phyloP scores from a whole-genome alignment of 2,329 filamentous ascomycete species.

The Penicillium sp. region DNA sequence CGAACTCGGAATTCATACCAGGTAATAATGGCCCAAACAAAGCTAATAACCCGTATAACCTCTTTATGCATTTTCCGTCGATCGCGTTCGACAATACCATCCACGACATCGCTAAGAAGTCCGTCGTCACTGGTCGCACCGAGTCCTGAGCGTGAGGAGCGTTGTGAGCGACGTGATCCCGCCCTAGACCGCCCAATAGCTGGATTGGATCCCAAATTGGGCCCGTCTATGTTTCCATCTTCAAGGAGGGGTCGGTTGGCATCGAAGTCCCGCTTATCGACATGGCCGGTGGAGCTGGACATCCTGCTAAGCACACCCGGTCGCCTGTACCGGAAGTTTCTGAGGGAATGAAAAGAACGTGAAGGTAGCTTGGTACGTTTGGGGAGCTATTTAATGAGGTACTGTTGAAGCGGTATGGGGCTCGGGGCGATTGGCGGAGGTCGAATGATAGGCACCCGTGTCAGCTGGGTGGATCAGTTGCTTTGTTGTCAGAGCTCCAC shows the following conservation, averaged over 20 bases:
- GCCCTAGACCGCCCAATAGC: slow-evolving; percentile 21
- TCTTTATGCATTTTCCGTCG: slow-evolving; percentile 55
- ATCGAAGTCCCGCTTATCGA: slow-evolving; percentile 52
- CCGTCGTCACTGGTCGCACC: slow-evolving; percentile 32
- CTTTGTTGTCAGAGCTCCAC: slow-evolving; percentile 16
- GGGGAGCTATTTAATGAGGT: background rate
- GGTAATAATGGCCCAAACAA: slow-evolving; percentile 61
- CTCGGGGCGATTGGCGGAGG: slow-evolving; percentile 5
- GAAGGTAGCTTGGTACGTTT: background rate
- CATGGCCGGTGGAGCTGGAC: slow-evolving; percentile 23
- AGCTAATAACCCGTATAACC: slow-evolving; percentile 56
- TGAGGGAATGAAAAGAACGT: background rate
- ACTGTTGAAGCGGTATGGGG: background rate
- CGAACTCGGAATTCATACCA: slow-evolving; percentile 43
- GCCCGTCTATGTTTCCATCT: slow-evolving; percentile 13
- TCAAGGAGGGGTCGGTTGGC: slow-evolving; percentile 38
- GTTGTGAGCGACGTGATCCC: slow-evolving; percentile 18
- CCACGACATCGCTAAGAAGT: slow-evolving; percentile 62
- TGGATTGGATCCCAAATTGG: slow-evolving; percentile 25
- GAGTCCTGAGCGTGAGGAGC: slow-evolving; percentile 17
- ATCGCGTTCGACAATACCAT: slow-evolving; percentile 60
- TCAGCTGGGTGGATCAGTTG: slow-evolving; percentile 26
- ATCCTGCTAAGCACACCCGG: slow-evolving; percentile 15
- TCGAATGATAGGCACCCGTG: slow-evolving; percentile 16
- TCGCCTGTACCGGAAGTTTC: background rate